These are phyloP conservation scores for Cryptosporidium ubiquitum DNA, from an alignment of 169 alveolate species.

Conservation along the genomic window DNA sequence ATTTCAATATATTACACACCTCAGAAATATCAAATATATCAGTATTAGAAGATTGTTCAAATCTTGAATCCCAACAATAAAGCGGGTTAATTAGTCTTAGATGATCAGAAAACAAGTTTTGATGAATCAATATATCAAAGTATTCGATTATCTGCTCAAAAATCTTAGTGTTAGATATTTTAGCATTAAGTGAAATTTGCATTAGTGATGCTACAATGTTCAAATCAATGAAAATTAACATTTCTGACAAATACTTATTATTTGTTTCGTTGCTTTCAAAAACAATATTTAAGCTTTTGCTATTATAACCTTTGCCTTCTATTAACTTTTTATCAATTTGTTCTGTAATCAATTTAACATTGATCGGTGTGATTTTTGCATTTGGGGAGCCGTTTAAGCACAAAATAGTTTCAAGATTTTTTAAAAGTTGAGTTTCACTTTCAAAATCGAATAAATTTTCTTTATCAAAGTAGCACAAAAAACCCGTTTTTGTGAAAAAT, in stretches of 20 bases:
- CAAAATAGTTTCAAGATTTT: slow-evolving; percentile 22
- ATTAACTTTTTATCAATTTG: background rate
- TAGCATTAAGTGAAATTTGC: too few species aligned
- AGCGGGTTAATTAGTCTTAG: slow-evolving; percentile 2
- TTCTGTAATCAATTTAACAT: background rate
- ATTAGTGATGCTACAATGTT: background rate
- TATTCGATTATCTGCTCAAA: slow-evolving; percentile 49
- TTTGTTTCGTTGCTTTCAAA: background rate
- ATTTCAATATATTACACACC: background rate
- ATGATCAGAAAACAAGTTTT: background rate
- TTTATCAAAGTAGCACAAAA: slow-evolving; percentile 36
- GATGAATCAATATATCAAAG: slow-evolving; percentile 37
- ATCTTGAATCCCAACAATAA: slow-evolving; percentile 28
- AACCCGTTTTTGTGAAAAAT: slow-evolving; percentile 9
- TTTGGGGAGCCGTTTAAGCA: slow-evolving; percentile 43
- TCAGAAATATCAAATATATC: background rate
- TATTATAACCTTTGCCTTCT: background rate
- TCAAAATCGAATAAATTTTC: background rate
- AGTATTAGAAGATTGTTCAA: background rate
- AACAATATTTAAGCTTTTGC: background rate
- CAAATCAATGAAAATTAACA: background rate
- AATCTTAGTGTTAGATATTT: background rate
- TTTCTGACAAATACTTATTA: background rate
- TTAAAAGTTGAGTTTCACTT: background rate
- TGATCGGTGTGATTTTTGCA: background rate